Percentiles rank a stretch among this genome's conserved stretches.
Conservation (phyloP, 352 stramenopile species). For the Aphanomyces cochlioides region DNA sequence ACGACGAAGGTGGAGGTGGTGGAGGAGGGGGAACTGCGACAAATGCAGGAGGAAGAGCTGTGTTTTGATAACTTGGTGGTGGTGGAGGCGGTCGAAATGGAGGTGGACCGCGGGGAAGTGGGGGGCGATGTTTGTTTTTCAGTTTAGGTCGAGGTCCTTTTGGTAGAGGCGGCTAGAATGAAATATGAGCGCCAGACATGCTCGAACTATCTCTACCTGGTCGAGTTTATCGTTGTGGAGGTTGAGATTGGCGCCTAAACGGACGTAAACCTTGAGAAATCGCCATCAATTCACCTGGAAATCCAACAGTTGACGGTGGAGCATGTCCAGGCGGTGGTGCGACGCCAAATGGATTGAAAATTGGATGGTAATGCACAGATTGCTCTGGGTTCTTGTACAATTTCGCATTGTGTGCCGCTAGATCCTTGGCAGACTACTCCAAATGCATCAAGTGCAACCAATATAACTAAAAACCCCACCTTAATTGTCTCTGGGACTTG, state of each 20-base stretch:
- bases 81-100: slow-evolving; percentile 18
- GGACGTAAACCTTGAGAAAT: slow-evolving; percentile 3
- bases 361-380: slow-evolving; percentile 24
- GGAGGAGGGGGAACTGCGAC: background rate
- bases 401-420: slow-evolving; percentile 12
- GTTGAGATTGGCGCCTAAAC: background rate
- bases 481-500: background rate
- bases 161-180: slow-evolving; percentile 15
- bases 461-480: too few species aligned
- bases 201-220: background rate
- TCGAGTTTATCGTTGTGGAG: slow-evolving; percentile 15
- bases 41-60: background rate
- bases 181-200: too few species aligned
- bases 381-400: slow-evolving; percentile 23
- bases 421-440: slow-evolving; percentile 15
- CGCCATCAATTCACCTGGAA: background rate
- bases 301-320: background rate
- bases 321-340: slow-evolving; percentile 11
- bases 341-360: slow-evolving; percentile 28
- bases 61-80: slow-evolving; percentile 5
- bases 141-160: slow-evolving; percentile 7
- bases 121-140: slow-evolving; percentile 20
- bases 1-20: slow-evolving; percentile 11
- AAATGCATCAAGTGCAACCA: background rate
- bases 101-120: slow-evolving; percentile 7